These are phyloP conservation scores for Uncinocarpus reesii DNA, from an alignment of 2,329 filamentous ascomycete species.

Conservation along the genomic window DNA sequence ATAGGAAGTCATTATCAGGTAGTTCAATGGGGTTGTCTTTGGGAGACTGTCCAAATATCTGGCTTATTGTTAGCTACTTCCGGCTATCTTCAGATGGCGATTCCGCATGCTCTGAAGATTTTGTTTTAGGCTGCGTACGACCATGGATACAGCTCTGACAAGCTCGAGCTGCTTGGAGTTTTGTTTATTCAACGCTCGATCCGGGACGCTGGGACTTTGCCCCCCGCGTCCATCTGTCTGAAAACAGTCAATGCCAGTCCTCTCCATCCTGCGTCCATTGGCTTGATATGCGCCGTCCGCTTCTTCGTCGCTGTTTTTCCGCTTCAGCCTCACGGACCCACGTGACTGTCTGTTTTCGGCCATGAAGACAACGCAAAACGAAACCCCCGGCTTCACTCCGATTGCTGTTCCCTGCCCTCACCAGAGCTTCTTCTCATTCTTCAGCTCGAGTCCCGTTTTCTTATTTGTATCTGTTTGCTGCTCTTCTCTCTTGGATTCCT, in stretches of 20 bases:
- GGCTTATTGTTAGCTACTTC: background rate
- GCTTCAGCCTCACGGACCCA: background rate
- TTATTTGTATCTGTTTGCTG: constrained; percentile 3
- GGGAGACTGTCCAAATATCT: background rate
- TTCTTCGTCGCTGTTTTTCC: background rate
- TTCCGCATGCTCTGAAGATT: too few relatives aligned
- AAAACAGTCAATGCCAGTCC: background rate
- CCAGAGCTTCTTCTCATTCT: constrained; percentile 4
- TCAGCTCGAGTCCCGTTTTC: background rate
- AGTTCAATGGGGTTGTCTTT: background rate
- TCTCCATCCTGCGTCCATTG: too few relatives aligned
- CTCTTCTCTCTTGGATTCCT: constrained; percentile 2
- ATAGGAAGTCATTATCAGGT: background rate
- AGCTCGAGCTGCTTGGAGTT: background rate
- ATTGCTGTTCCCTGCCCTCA: background rate
- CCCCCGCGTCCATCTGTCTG: background rate
- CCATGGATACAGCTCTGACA: background rate
- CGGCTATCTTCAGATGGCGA: background rate
- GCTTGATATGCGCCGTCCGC: too few relatives aligned
- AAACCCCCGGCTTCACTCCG: background rate
- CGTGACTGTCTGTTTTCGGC: constrained; percentile 6
- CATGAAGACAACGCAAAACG: constrained; percentile 1
- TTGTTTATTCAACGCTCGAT: background rate
- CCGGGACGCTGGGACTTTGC: background rate
- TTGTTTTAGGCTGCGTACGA: background rate